Evolutionary conservation across 140 eudicot genomes (phyloP), one percentile per base, ranked within the genome.

Genomic region (Senecio squalidus): DNA sequence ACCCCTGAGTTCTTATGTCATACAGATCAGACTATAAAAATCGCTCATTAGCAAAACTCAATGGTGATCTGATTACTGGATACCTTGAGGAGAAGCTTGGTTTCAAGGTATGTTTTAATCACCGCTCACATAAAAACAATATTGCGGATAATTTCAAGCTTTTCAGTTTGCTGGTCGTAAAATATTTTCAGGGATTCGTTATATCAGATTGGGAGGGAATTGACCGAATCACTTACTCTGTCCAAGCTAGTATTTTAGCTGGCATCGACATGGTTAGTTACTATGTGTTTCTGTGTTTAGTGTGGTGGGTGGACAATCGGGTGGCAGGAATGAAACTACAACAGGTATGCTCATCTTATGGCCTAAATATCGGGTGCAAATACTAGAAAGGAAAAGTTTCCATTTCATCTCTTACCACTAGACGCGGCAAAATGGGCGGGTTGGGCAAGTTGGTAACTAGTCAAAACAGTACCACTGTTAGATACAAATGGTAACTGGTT

Each of bases 161-260:
- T n/a, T 63, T 33, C 11, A 44, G 9, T 30, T 41, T 71, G 52
- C 33, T 58, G 44, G 57, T 50, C 54, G 33, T 39, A 17, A 40
- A 52, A 55, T 61, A 53, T 9, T 55, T 4, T 78, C 66, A 83
- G 93, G 93, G 93, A 45, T 80, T 84, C 64, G 77, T 80, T 20
- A 80, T 80, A 68, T 76, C 93, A 44, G 87, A 84, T 74, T 84
- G 87, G 87, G 84, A 80, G 43, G 93, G 81, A 39, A 75, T 84
- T 4, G 93, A 84, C 69, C 75, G 87, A 72, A 84, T 84, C 64
- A 73, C 93, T 6, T 73, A 80, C 65, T 80, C 87, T n/a, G 93
- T 84, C 29, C 61, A 60, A 48, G 80, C 87, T 70, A 69, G 84
- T 25, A 29, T 84, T 33, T 63, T 31, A 36, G 93, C 87, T 22